These are phyloP conservation scores for Zygosaccharomyces pseudorouxii DNA, from an alignment of 805 yeast genomes.

Conservation along the genomic window DNA sequence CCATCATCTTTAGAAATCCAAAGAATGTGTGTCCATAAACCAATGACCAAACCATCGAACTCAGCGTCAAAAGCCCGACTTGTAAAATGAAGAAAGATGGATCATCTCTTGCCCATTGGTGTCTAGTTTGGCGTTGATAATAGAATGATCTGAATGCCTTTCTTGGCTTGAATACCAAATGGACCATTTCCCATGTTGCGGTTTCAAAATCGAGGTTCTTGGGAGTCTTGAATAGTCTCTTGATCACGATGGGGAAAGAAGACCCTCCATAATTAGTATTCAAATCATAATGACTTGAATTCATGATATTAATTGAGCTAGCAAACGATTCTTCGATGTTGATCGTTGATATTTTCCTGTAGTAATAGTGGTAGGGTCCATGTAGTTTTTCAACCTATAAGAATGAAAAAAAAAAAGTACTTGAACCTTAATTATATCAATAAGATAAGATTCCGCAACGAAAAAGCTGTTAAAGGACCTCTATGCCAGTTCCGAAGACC, in stretches of 20 bases:
- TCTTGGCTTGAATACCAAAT: conserved; percentile 68
- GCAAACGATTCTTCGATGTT: neutral
- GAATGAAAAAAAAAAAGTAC: neutral
- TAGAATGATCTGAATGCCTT: conserved; percentile 78
- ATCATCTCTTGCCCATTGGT: conserved; percentile 85
- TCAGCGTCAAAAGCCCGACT: conserved; percentile 57
- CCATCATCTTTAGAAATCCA: conserved; percentile 59
- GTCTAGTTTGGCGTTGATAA: conserved; percentile 74
- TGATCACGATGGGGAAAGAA: conserved; percentile 34
- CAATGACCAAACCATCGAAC: conserved; percentile 88
- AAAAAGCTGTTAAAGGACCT: neutral
- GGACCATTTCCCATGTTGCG: conserved; percentile 85
- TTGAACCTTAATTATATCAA: neutral
- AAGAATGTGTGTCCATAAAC: conserved; percentile 63
- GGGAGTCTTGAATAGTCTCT: conserved; percentile 61
- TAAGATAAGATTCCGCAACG: neutral
- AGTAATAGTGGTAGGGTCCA: neutral
- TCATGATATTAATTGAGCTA: neutral
- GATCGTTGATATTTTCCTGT: neutral
- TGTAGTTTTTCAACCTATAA: neutral
- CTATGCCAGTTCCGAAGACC: neutral
- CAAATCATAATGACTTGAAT: conserved; percentile 7
- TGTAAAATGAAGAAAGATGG: conserved; percentile 80
- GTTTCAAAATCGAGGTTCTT: conserved; percentile 81
- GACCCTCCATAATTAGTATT: conserved; percentile 8